Percentiles rank a stretch among this genome's conserved stretches.
These are phyloP conservation scores for Solanum sejunctum DNA, from an alignment of 257 asterid species.

Conservation along the genomic window DNA sequence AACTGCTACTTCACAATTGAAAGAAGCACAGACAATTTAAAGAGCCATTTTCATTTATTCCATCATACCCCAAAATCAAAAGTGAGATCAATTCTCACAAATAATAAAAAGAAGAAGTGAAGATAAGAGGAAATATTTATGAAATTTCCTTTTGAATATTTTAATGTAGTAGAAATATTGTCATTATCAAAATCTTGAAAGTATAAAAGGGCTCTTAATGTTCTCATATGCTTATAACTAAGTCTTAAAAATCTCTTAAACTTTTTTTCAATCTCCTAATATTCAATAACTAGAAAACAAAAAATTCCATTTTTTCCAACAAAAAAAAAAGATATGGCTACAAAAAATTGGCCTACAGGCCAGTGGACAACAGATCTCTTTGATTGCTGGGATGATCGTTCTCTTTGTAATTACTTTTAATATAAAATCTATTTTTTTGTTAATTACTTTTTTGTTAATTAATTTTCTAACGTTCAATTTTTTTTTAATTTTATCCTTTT, in stretches of 20 bases:
- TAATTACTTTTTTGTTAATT: neutral
- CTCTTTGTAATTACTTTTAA: slow-evolving; percentile 13
- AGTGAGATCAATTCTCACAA: too few relatives aligned
- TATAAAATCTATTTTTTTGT: neutral
- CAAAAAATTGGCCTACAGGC: slow-evolving; percentile 1
- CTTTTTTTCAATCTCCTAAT: neutral
- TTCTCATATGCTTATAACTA: neutral
- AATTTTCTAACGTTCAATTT: neutral
- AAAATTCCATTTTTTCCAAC: neutral
- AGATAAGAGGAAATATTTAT: neutral
- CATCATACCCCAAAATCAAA: too few relatives aligned
- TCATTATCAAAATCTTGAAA: neutral
- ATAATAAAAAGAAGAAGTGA: neutral
- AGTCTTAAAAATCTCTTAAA: neutral
- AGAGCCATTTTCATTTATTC: too few relatives aligned
- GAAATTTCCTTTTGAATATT: neutral
- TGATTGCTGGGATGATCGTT: slow-evolving; percentile 13
- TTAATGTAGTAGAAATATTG: neutral
- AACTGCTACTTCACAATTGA: too few relatives aligned
- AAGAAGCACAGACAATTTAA: too few relatives aligned
- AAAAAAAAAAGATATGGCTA: neutral
- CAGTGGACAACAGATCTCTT: slow-evolving; percentile 22
- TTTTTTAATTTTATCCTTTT: neutral
- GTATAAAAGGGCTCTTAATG: neutral
- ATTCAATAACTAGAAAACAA: neutral